Base-by-base conservation (phyloP, 2,329 filamentous ascomycete species). In the Periconia sp. region DNA sequence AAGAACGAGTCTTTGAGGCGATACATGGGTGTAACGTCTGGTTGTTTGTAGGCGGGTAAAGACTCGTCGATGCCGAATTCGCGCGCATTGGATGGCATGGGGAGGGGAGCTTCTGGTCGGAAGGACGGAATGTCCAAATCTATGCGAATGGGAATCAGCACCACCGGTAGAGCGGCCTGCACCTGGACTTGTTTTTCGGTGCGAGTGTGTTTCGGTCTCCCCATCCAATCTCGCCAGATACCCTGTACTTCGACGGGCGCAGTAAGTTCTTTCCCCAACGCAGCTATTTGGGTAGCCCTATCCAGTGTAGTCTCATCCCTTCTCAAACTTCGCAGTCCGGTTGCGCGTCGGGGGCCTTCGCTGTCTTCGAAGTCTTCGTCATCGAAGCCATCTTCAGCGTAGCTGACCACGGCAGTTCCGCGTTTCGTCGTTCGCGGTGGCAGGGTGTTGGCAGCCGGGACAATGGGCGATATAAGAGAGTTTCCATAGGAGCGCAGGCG, bases 171-270 rank as follows among this genome's bases (percentile, higher is more conserved):
- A 47, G 85, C 86, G 35, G 91, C 87, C 70, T 87, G 85, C 23
- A 83, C 80, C 61, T 85, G 79, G 51, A 84, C 76, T 66, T 88
- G 85, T 61, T 82, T 79, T 62, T 86, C 83, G 47, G 84, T 84
- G 55, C 75, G 60, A 47, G 70, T 73, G 47, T 77, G 73, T 64
- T 79, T 80, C 11, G 78, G 79, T 75, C 93, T 92, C 55, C 89
- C 85, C 85, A 97, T 96, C 92, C 93, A 97, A 63, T 97, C 92
- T 69, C 93, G 85, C 86, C 91, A 97, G 65, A 97, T 90, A 55
- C 91, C 90, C 74, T 96, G 92, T 17, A 96, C 81, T 19, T 93
- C 85, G 15, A 97, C 89, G 0, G 93, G 93, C 62, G 81, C 80
- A 59, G 79, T 79, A 27, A 91, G 85, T 68, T 97, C 92, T 76